These are phyloP conservation scores for Seminavis robusta DNA, from an alignment of 108 stramenopile genomes.

Conservation along the genomic window DNA sequence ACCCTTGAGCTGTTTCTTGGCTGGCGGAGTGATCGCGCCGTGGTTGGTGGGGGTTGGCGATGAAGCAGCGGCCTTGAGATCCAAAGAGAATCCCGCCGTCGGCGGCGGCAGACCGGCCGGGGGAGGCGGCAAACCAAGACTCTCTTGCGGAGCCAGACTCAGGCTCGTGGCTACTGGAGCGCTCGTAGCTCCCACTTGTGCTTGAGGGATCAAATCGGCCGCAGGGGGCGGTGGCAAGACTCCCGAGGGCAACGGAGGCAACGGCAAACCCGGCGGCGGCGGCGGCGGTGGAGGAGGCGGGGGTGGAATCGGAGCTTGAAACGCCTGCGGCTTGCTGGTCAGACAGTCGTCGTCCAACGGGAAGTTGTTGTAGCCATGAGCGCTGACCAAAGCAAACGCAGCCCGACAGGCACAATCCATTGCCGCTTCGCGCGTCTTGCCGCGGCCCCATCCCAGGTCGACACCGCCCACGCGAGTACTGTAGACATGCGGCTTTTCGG, in stretches of 20 bases:
- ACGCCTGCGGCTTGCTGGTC: too few species aligned
- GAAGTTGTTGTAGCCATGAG: conserved; percentile 87
- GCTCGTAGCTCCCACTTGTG: conserved; percentile 42
- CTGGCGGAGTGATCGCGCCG: neutral
- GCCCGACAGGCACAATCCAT: conserved; percentile 80
- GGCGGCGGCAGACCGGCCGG: neutral
- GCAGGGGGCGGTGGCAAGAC: conserved; percentile 38
- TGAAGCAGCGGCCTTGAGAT: conserved; percentile 6
- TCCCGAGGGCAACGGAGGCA: conserved; percentile 11
- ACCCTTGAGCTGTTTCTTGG: conserved; percentile 48
- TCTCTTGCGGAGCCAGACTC: conserved; percentile 1
- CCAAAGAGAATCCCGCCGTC: conserved; percentile 18
- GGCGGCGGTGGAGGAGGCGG: conserved; percentile 60
- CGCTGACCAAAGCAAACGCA: conserved; percentile 76
- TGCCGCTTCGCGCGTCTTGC: conserved; percentile 72
- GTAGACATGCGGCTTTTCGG: conserved; percentile 74
- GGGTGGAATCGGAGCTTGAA: conserved; percentile 51
- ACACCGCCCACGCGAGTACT: conserved; percentile 70
- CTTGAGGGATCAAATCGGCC: conserved; percentile 70
- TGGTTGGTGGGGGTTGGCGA: conserved; percentile 6
- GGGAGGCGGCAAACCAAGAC: neutral
- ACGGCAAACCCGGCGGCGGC: conserved; percentile 20
- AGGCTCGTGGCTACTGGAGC: conserved; percentile 61
- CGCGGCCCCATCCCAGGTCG: conserved; percentile 79
- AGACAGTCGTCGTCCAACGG: conserved; percentile 76